Conservation (phyloP, 345 rosid genomes). For the Sisymbrium altissimum region DNA sequence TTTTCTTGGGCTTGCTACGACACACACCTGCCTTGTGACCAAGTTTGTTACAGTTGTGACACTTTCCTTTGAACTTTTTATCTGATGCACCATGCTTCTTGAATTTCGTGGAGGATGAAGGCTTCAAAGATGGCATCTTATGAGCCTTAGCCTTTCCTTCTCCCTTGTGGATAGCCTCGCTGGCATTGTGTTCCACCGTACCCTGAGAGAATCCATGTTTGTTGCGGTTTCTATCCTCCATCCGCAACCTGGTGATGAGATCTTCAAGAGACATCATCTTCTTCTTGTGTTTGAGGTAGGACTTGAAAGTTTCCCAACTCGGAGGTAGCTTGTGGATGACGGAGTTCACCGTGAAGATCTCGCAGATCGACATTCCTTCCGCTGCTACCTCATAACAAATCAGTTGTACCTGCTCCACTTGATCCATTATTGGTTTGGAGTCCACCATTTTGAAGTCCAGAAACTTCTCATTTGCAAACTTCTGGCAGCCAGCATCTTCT, state of each 20-base stretch:
- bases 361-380: not conserved
- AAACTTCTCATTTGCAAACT: not conserved
- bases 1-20: not conserved
- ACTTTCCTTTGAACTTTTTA: not conserved
- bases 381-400: too few species aligned
- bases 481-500: not conserved
- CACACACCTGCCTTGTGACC: not conserved
- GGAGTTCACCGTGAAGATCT: not conserved
- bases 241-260: too few species aligned
- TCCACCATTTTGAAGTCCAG: not conserved
- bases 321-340: not conserved
- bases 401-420: not conserved
- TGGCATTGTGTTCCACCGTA: not conserved
- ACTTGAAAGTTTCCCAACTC: too few species aligned
- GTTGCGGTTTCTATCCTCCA: too few species aligned
- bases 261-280: too few species aligned
- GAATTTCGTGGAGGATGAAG: too few species aligned
- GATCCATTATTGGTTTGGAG: not conserved
- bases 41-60: not conserved
- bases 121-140: too few species aligned
- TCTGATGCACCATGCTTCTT: too few species aligned
- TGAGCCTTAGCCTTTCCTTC: too few species aligned
- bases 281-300: too few species aligned
- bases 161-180: not conserved
- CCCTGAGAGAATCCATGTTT: accelerated